A percentile compares a stretch with the other conserved stretches of the same genome.
These are phyloP conservation scores for Colletotrichum falcatum DNA, from an alignment of 2,329 filamentous ascomycete species.

Conservation along the genomic window DNA sequence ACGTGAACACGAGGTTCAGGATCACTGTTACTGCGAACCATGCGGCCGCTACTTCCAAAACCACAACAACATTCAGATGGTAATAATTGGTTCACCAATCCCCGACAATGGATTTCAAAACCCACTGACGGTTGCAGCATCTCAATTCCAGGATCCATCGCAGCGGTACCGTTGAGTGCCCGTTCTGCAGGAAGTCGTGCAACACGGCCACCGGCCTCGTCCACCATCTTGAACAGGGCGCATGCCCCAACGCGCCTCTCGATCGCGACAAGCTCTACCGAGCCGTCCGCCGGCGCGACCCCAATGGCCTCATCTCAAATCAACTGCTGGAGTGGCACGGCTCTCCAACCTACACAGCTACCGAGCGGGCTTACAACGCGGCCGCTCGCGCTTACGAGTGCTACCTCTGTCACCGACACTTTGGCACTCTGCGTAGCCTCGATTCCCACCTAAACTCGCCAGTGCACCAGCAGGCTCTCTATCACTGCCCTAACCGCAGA, in stretches of 20 bases:
- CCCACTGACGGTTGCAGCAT: conserved; percentile 57
- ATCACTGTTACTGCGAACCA: conserved; percentile 24
- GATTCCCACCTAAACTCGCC: conserved; percentile 67
- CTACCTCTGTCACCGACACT: conserved; percentile 64
- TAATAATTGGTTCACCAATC: neutral
- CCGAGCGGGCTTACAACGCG: conserved; percentile 58
- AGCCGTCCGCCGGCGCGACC: conserved; percentile 60
- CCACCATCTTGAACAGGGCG: conserved; percentile 68
- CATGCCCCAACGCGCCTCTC: conserved; percentile 61
- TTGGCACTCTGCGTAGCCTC: conserved; percentile 51
- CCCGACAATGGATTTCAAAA: too few relatives aligned
- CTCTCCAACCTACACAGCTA: conserved; percentile 53
- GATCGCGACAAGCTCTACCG: conserved; percentile 62
- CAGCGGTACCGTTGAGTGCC: conserved; percentile 60
- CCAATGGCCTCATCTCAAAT: conserved; percentile 61
- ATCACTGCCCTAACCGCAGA: conserved; percentile 53
- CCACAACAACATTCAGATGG: conserved; percentile 14
- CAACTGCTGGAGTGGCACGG: conserved; percentile 61
- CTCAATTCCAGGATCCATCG: conserved; percentile 64
- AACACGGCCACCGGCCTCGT: conserved; percentile 65
- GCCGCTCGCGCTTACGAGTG: conserved; percentile 57
- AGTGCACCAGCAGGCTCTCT: conserved; percentile 53
- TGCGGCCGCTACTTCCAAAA: conserved; percentile 16
- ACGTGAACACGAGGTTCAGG: conserved; percentile 10
- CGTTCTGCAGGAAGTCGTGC: conserved; percentile 63